phyloP scores from a whole-genome alignment of 768 basidiomycete species.

The Myochromella boudieri region DNA sequence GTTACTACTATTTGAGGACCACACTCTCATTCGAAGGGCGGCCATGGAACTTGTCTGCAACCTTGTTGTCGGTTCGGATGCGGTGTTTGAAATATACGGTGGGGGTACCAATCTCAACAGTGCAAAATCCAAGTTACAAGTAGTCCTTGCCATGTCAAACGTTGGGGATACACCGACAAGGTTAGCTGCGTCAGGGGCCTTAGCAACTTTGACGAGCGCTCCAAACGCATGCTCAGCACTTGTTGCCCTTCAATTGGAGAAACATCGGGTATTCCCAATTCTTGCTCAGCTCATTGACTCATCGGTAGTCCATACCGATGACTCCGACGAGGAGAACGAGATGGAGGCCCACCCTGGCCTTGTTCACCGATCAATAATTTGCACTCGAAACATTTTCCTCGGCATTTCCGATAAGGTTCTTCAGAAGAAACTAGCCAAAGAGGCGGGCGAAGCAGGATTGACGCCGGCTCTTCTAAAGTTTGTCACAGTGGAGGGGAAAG shows the following conservation, averaged over 20 bases:
- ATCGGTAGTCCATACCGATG: slow-evolving; percentile 30
- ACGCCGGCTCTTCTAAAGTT: slow-evolving; percentile 49
- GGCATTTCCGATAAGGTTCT: slow-evolving; percentile 40
- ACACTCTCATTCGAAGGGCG: slow-evolving; percentile 79
- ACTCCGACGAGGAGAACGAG: slow-evolving; percentile 32
- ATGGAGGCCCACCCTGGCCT: slow-evolving; percentile 54
- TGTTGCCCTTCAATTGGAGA: slow-evolving; percentile 63
- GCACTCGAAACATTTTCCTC: slow-evolving; percentile 60
- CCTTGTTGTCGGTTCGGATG: slow-evolving; percentile 74
- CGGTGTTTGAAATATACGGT: slow-evolving; percentile 72
- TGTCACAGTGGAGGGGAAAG: slow-evolving; percentile 39
- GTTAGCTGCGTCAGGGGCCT: slow-evolving; percentile 86
- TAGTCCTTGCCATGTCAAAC: slow-evolving; percentile 83
- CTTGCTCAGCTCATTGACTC: slow-evolving; percentile 71
- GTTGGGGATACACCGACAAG: slow-evolving; percentile 84
- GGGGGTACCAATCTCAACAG: slow-evolving; percentile 33
- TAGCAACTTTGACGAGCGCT: slow-evolving; percentile 76
- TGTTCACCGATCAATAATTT: slow-evolving; percentile 78
- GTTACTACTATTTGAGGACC: slow-evolving; percentile 77
- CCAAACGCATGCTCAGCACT: slow-evolving; percentile 60
- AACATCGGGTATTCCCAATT: slow-evolving; percentile 61
- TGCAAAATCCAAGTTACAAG: slow-evolving; percentile 68
- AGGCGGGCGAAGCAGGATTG: slow-evolving; percentile 55
- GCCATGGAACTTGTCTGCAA: slow-evolving; percentile 93
- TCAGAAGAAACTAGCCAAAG: slow-evolving; percentile 45